Conservation (phyloP, 306 rosid species). For the Prinsepia uniflora region DNA sequence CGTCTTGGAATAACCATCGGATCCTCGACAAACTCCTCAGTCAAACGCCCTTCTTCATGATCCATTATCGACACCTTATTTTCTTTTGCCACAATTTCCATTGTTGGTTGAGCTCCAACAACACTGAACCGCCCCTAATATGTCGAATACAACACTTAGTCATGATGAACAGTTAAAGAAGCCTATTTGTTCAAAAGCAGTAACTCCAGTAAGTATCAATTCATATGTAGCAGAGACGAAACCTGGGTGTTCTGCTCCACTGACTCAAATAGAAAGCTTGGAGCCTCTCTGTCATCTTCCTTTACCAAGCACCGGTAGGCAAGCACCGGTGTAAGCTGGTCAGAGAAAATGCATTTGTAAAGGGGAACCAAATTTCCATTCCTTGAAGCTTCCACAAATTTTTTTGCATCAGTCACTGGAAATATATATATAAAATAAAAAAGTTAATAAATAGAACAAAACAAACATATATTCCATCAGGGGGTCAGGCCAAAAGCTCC, state of each 20-base stretch:
- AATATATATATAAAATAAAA: background rate
- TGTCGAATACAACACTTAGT: slow-evolving; percentile 23
- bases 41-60: slow-evolving; percentile 46
- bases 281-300: slow-evolving; percentile 70
- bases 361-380: slow-evolving; percentile 63
- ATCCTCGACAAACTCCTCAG: slow-evolving; percentile 57
- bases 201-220: background rate
- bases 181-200: slow-evolving; percentile 9
- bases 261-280: slow-evolving; percentile 82
- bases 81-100: slow-evolving; percentile 81
- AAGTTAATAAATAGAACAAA: background rate
- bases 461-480: background rate
- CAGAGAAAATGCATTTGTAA: slow-evolving; percentile 59
- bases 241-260: slow-evolving; percentile 51
- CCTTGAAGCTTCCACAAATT: slow-evolving; percentile 56
- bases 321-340: slow-evolving; percentile 73
- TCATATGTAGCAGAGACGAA: slow-evolving; percentile 30
- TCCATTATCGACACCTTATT: slow-evolving; percentile 62
- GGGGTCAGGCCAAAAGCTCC: background rate
- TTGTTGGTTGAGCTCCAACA: slow-evolving; percentile 67
- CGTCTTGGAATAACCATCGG: slow-evolving; percentile 57
- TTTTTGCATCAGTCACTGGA: slow-evolving; percentile 37
- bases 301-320: slow-evolving; percentile 68
- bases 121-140: slow-evolving; percentile 77
- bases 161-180: background rate